Percentiles rank a stretch among this genome's conserved stretches.
phyloP scores from a whole-genome alignment of 192 early-diverging fungal genomes.

The Diversispora epigaea region DNA sequence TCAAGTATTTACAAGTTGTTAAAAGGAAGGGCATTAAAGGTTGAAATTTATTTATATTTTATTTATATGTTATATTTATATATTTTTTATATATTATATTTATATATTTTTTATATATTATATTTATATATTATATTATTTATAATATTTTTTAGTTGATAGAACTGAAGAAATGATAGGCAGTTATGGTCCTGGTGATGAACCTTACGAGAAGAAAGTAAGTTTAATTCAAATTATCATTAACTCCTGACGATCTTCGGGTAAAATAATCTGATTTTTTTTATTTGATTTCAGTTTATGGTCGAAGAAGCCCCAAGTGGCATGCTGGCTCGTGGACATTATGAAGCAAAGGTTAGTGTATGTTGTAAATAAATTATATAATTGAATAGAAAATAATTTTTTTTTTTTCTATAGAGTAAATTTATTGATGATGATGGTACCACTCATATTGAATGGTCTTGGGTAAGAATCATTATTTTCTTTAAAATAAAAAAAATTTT shows the following conservation, averaged over 20 bases:
- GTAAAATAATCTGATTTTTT: background rate
- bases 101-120: background rate
- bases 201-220: constrained; percentile 81
- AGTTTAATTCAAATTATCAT: background rate
- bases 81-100: background rate
- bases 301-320: constrained; percentile 88
- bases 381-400: constrained; percentile 5
- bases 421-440: constrained; percentile 92
- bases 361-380: background rate
- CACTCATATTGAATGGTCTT: constrained; percentile 79
- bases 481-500: background rate
- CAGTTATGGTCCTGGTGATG: constrained; percentile 81
- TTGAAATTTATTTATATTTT: constrained; percentile 21
- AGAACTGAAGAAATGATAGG: constrained; percentile 96
- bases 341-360: constrained; percentile 67
- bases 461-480: too few species aligned
- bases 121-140: too few species aligned
- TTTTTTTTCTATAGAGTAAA: constrained; percentile 61
- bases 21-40: constrained; percentile 70
- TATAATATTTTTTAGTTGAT: too few species aligned
- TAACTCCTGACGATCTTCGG: background rate
- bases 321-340: constrained; percentile 88
- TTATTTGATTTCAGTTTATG: constrained; percentile 58
- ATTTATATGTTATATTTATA: too few species aligned
- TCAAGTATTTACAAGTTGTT: constrained; percentile 92